A percentile compares a stretch with the other conserved stretches of the same genome.
phyloP scores from a whole-genome alignment of 2,329 filamentous ascomycete species.

The Lasiodiplodia theobromae region DNA sequence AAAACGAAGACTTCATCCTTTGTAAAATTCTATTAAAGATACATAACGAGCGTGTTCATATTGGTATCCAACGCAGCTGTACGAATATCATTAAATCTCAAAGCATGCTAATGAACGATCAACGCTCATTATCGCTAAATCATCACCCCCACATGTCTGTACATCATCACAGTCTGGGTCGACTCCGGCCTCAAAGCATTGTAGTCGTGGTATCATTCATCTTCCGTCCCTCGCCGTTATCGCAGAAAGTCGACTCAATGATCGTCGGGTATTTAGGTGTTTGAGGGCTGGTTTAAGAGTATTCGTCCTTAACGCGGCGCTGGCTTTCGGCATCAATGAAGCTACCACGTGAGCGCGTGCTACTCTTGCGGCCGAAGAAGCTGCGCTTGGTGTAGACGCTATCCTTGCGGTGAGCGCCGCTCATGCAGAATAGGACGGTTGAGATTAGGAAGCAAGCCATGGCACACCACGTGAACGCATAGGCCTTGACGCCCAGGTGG shows the following conservation, averaged over 20 bases:
- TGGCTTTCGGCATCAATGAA: constrained; percentile 64
- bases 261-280: not conserved
- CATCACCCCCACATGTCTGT: not conserved
- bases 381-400: constrained; percentile 42
- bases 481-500: constrained; percentile 70
- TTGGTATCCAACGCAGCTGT: constrained; percentile 9
- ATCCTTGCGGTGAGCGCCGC: constrained; percentile 55
- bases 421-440: constrained; percentile 71
- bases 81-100: constrained; percentile 6
- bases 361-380: constrained; percentile 59
- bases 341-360: constrained; percentile 57
- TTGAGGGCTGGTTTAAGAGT: constrained; percentile 56
- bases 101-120: not conserved
- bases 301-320: constrained; percentile 74
- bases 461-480: constrained; percentile 79
- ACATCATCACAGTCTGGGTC: constrained; percentile 9
- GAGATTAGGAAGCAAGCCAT: constrained; percentile 71
- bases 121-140: constrained; percentile 17
- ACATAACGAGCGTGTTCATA: constrained; percentile 8
- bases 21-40: not conserved
- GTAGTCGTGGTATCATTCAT: constrained; percentile 25
- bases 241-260: not conserved
- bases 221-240: not conserved
- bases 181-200: constrained; percentile 3
- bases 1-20: not conserved